phyloP scores from a whole-genome alignment of 768 basidiomycete species.

The Serendipita indica region DNA sequence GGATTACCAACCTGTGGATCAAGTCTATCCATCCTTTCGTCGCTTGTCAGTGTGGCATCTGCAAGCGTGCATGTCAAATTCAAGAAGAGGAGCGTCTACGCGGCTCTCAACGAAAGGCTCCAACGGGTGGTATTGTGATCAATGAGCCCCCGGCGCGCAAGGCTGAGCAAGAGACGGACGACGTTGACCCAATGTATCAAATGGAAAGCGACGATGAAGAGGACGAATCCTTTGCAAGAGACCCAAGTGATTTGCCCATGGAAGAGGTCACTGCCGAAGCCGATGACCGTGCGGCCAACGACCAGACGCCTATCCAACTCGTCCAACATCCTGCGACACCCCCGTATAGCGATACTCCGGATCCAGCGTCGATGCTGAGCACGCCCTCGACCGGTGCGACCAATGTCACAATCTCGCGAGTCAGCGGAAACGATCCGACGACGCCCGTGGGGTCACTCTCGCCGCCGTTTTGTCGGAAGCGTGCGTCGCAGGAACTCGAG shows the following conservation, averaged over 20 bases:
- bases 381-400: no score
- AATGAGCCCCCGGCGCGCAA: background rate
- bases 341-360: background rate
- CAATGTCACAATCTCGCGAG: no score
- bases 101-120: background rate
- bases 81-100: conserved; percentile 8
- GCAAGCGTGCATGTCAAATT: conserved; percentile 2
- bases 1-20: background rate
- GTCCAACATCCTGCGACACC: conserved; percentile 5
- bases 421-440: background rate
- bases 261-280: background rate
- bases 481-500: background rate
- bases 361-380: background rate
- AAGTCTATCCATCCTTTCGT: conserved; percentile 6
- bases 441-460: background rate
- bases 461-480: background rate
- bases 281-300: background rate
- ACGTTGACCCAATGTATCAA: background rate
- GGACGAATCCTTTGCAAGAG: background rate
- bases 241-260: background rate
- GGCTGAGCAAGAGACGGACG: background rate
- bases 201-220: background rate
- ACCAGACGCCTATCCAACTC: background rate
- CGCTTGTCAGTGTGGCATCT: conserved; percentile 3
- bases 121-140: conserved; percentile 8